These are phyloP conservation scores for Eucalyptus tenuipes DNA, from an alignment of 345 rosid genomes.

Conservation along the genomic window DNA sequence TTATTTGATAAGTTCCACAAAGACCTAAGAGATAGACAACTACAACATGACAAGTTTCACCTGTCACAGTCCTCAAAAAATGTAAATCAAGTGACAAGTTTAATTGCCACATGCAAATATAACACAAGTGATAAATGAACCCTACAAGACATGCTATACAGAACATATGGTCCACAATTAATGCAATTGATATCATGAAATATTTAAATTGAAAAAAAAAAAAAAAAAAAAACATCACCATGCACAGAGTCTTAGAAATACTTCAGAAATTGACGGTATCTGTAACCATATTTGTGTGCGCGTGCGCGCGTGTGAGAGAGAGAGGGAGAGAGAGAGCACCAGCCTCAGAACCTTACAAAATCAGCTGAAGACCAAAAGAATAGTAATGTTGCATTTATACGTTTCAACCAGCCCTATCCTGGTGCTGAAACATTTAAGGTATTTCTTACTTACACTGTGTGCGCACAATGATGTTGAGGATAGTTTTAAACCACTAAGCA, in stretches of 20 bases:
- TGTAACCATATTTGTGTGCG: not conserved
- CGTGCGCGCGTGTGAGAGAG: fast-evolving
- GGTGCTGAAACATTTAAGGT: not conserved
- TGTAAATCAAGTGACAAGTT: not conserved
- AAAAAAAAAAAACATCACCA: not conserved
- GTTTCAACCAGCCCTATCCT: not conserved
- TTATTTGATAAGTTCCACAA: not conserved
- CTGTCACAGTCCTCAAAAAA: not conserved
- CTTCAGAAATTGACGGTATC: not conserved
- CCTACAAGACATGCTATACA: not conserved
- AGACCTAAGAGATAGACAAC: not conserved
- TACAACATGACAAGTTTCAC: not conserved
- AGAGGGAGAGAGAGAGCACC: not conserved
- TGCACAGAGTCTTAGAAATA: not conserved
- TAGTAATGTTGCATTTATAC: not conserved
- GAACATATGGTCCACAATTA: not conserved
- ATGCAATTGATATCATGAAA: not conserved
- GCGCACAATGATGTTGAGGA: not conserved
- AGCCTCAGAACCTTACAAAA: not conserved
- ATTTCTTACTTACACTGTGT: not conserved
- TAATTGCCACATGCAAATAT: not conserved
- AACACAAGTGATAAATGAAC: not conserved
- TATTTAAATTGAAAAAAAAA: no score
- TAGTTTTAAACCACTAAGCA: not conserved
- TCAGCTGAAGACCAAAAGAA: not conserved